These are phyloP conservation scores for Moesziomyces sp. DNA, from an alignment of 1,284 basidiomycete species.

Conservation along the genomic window DNA sequence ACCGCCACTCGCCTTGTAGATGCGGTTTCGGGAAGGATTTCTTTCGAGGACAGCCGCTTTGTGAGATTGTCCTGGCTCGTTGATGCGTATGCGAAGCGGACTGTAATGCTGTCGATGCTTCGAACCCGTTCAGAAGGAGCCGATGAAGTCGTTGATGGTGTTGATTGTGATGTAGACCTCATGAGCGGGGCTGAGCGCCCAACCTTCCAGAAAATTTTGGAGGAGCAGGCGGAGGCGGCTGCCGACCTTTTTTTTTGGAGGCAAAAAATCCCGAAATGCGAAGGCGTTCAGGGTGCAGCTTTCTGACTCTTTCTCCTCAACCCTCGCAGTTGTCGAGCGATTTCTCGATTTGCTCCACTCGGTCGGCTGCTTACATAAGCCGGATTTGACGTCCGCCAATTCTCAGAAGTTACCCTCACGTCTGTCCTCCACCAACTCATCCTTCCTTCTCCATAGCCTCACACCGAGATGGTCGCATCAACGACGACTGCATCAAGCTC, in stretches of 20 bases:
- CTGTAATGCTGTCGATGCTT: neutral
- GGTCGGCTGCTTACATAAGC: constrained; percentile 26
- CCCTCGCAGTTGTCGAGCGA: constrained; percentile 1
- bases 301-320: neutral
- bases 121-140: neutral
- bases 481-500: constrained; percentile 11
- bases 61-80: neutral
- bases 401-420: neutral
- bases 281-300: constrained; percentile 1
- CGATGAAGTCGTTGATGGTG: neutral
- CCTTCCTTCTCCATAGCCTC: constrained; percentile 1
- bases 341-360: constrained; percentile 17
- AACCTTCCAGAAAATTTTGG: constrained; percentile 30
- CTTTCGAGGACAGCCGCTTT: neutral
- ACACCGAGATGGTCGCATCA: constrained; percentile 12
- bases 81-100: neutral
- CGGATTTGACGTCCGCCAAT: constrained; percentile 8
- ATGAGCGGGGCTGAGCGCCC: neutral
- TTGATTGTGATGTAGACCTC: neutral
- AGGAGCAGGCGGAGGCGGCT: constrained; percentile 2
- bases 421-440: neutral
- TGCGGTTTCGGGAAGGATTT: neutral
- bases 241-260: neutral
- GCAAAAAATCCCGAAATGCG: neutral
- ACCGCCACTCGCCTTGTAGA: neutral